Percentiles rank a stretch among this genome's conserved stretches.
Evolutionary conservation across 768 basidiomycete species (phyloP).

Genomic region (Tulasnella sp.): DNA sequence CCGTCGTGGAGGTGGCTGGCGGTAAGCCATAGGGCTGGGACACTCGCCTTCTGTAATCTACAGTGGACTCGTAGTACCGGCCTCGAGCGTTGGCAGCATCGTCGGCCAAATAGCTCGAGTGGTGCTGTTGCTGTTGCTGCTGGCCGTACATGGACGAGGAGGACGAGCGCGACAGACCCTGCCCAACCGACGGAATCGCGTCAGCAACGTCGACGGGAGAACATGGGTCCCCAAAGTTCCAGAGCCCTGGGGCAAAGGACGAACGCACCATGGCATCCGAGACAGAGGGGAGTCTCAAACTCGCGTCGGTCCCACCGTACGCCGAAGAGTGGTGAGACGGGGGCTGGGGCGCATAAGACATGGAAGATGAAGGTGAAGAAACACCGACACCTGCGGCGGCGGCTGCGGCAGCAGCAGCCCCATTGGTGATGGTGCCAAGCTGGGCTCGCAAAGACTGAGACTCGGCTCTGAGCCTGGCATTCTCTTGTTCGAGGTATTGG

Average conservation of each 20-base stretch:
- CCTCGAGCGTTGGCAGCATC: not conserved
- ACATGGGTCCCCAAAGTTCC: not conserved
- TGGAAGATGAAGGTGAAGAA: too few species aligned
- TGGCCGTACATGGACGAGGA: too few species aligned
- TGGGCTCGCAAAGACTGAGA: conserved; percentile 10
- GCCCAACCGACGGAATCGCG: too few species aligned
- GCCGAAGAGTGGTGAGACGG: not conserved
- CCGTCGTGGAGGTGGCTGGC: not conserved
- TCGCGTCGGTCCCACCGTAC: conserved; percentile 1
- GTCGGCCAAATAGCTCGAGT: too few species aligned
- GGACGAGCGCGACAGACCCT: too few species aligned
- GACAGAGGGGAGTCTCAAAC: conserved; percentile 1
- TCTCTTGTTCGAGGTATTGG: conserved; percentile 9
- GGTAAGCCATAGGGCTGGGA: not conserved
- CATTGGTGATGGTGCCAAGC: not conserved
- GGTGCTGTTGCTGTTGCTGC: too few species aligned
- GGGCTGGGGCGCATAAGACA: too few species aligned
- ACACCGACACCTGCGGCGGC: not conserved
- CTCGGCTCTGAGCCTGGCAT: conserved; percentile 11
- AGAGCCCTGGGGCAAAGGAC: not conserved
- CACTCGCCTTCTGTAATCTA: conserved; percentile 6
- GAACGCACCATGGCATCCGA: conserved; percentile 2
- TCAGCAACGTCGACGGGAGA: too few species aligned
- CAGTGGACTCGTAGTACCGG: conserved; percentile 8
- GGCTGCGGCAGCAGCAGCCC: not conserved